A percentile compares a stretch with the other conserved stretches of the same genome.
Conservation (phyloP, 148 eudicot species). For the Camellia sinensis region DNA sequence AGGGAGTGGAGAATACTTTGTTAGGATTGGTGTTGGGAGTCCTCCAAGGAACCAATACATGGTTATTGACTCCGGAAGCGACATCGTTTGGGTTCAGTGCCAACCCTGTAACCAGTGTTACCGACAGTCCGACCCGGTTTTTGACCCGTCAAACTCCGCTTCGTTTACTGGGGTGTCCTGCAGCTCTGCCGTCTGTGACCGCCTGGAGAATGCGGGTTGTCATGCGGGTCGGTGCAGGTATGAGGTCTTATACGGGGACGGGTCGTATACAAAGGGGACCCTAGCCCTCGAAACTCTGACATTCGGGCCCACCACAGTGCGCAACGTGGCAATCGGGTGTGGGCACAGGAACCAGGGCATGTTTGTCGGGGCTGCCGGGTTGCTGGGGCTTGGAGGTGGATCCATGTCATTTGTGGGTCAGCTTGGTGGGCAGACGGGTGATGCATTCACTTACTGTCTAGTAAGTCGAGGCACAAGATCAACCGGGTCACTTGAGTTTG, state of each 20-base stretch:
- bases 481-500: constrained; percentile 73
- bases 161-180: constrained; percentile 66
- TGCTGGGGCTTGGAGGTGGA: constrained; percentile 83
- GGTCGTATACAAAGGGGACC: constrained; percentile 82
- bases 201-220: constrained; percentile 54
- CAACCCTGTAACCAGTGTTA: constrained; percentile 79
- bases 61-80: constrained; percentile 86
- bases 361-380: constrained; percentile 88
- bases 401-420: constrained; percentile 85
- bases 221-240: constrained; percentile 63
- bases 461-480: constrained; percentile 66
- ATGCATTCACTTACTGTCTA: constrained; percentile 72
- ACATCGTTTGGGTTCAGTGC: constrained; percentile 91
- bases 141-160: constrained; percentile 73
- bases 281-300: constrained; percentile 79
- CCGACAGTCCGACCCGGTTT: constrained; percentile 85
- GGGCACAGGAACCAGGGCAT: constrained; percentile 84
- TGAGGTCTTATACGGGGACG: constrained; percentile 75
- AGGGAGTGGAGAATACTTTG: constrained; percentile 92
- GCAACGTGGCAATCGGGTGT: constrained; percentile 80
- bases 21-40: constrained; percentile 81
- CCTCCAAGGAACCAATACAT: constrained; percentile 71
- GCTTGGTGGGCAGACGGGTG: constrained; percentile 77
- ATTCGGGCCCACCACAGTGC: constrained; percentile 43
- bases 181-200: constrained; percentile 52